Conservation (phyloP, 108 stramenopile genomes). For the Mayamaea pseudoterrestris region DNA sequence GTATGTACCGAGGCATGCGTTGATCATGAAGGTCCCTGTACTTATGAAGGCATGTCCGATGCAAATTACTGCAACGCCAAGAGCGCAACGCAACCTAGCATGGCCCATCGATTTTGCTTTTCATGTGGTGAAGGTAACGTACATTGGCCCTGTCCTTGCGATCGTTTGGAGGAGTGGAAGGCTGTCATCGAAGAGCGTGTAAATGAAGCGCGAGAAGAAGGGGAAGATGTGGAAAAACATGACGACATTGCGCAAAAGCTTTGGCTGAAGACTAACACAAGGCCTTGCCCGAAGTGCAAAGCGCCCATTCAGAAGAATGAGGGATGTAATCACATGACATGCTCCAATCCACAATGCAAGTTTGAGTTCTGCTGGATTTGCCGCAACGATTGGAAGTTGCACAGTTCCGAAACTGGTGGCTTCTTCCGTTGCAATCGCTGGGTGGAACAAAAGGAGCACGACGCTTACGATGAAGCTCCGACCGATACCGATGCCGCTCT, state of each 20-base stretch:
- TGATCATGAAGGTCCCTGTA: conserved; percentile 7
- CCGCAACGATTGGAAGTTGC: conserved; percentile 42
- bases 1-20: conserved; percentile 18
- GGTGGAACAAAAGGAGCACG: conserved; percentile 22
- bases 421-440: conserved; percentile 53
- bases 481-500: conserved; percentile 1
- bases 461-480: conserved; percentile 2
- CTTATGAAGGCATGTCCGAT: conserved; percentile 39
- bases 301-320: conserved; percentile 63
- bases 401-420: conserved; percentile 38
- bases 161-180: conserved; percentile 34
- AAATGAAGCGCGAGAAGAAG: conserved; percentile 20
- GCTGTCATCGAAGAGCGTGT: conserved; percentile 29
- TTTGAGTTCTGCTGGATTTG: conserved; percentile 75
- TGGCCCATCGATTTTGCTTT: conserved; percentile 48
- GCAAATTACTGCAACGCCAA: conserved; percentile 10
- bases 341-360: conserved; percentile 24
- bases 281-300: conserved; percentile 50
- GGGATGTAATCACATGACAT: conserved; percentile 73
- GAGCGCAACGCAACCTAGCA: conserved; percentile 17
- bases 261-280: conserved; percentile 64
- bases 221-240: conserved; percentile 8
- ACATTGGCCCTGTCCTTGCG: conserved; percentile 43
- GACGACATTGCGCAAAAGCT: conserved; percentile 38
- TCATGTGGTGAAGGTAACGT: conserved; percentile 19